Base-by-base conservation (phyloP, 192 early-diverging fungal genomes). In the Umbelopsis vinacea region DNA sequence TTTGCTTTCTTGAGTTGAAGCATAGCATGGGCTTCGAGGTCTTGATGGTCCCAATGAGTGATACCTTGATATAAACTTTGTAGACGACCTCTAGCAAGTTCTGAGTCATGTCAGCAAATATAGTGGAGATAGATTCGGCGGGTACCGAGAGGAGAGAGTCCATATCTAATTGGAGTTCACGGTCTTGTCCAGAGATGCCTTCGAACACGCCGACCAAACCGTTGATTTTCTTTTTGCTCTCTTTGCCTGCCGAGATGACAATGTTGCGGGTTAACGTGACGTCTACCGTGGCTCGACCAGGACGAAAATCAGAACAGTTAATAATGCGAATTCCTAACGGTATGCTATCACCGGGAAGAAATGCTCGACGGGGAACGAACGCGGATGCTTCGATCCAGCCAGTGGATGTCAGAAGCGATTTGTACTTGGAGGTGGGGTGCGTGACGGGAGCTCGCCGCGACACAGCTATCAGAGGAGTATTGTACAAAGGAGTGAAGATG, bases 301-400 rank as follows among this genome's bases (percentile, higher is more conserved):
- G 57, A 35, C 33, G 33, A 63, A 63, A 63, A 3, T 63, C 33
- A 29, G 57, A 63, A 26, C 33, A 63, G 57, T 63, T 63, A 14
- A 35, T 63, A 6, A 63, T n/a, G 33, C 33, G 26, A 10, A 63
- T 63, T 17, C 57, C 33, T 11, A 63, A 29, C 19, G 57, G 57
- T 38, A 63, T 63, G 57, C 29, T 26, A 37, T 63, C 57, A 17
- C 57, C 33, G 0, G 57, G 57, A 19, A 63, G 33, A 37, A 63
- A 63, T 63, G 57, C 57, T 17, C 57, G 57, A 17, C 57, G 57
- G 11, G 57, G 57, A 17, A 35, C 35, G 26, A 37, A 63, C 15
- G 29, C 57, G 3, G 57, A 63, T 19, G 57, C 57, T 19, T 63
- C 57, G 57, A 63, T 63, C 57, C 57, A 63, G n/a, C 57, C 57